A percentile compares a stretch with the other conserved stretches of the same genome.
phyloP scores from a whole-genome alignment of 2,329 filamentous ascomycete species.

The Colletotrichum sansevieriae region DNA sequence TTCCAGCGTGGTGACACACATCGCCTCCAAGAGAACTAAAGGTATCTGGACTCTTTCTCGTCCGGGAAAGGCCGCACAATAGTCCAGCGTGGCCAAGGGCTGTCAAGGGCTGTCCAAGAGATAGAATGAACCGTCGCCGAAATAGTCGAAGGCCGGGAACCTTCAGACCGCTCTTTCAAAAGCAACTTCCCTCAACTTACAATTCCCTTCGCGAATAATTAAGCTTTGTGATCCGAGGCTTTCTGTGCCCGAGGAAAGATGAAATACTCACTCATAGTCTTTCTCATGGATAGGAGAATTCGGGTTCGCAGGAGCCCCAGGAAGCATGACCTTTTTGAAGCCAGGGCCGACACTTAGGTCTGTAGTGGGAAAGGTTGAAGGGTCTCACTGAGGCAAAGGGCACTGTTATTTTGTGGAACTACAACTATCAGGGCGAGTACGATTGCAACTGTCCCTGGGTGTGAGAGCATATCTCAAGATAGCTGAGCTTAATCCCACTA shows the following conservation, averaged over 20 bases:
- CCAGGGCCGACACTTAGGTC: conserved; percentile 66
- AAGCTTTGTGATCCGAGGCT: neutral
- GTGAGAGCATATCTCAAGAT: too few relatives aligned
- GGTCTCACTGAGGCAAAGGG: conserved; percentile 44
- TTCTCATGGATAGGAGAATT: conserved; percentile 51
- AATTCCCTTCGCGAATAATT: conserved; percentile 36
- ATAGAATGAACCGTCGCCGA: conserved; percentile 58
- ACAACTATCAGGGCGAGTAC: too few relatives aligned
- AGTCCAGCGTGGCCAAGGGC: conserved; percentile 47
- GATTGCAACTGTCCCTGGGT: too few relatives aligned
- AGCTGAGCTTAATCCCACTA: too few relatives aligned
- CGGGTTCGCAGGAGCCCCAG: conserved; percentile 43
- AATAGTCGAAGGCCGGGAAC: conserved; percentile 56
- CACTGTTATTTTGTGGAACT: too few relatives aligned
- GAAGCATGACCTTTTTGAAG: conserved; percentile 50
- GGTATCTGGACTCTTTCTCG: conserved; percentile 48
- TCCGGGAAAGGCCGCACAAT: conserved; percentile 56
- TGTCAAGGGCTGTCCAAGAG: conserved; percentile 53
- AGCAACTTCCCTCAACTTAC: conserved; percentile 47
- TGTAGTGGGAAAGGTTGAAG: conserved; percentile 57
- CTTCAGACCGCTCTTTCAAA: conserved; percentile 49
- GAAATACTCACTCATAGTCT: conserved; percentile 47
- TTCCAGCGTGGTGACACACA: conserved; percentile 55
- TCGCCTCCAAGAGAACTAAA: conserved; percentile 60
- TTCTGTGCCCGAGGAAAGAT: neutral